These are phyloP conservation scores for Aspergillus floridensis DNA, from an alignment of 2,329 filamentous ascomycete genomes.

Conservation along the genomic window DNA sequence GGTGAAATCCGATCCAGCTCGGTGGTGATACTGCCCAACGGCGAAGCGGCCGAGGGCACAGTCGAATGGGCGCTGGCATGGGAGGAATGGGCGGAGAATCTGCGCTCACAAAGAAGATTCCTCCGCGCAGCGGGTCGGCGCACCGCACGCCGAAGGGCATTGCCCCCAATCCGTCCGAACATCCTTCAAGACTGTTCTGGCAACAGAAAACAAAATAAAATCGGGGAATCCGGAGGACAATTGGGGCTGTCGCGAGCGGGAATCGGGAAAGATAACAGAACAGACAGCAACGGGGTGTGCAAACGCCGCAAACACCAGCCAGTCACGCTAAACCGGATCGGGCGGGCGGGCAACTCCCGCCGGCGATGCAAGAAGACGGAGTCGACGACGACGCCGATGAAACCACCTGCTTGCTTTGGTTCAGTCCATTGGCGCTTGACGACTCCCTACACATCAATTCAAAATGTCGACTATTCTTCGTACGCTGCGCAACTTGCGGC, in stretches of 20 bases:
- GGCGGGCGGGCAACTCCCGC: slow-evolving; percentile 22
- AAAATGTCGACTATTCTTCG: slow-evolving; percentile 88
- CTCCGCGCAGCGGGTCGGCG: slow-evolving; percentile 31
- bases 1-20: slow-evolving; percentile 88
- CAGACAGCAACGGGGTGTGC: slow-evolving; percentile 16
- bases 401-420: slow-evolving; percentile 12
- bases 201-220: not conserved
- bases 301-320: slow-evolving; percentile 37
- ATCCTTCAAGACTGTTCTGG: slow-evolving; percentile 19
- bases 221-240: not conserved
- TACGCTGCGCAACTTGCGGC: slow-evolving; percentile 82
- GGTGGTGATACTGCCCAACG: slow-evolving; percentile 59
- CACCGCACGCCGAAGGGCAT: slow-evolving; percentile 35
- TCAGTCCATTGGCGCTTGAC: not conserved
- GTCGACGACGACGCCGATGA: not conserved
- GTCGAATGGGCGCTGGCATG: slow-evolving; percentile 23
- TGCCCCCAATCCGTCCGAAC: slow-evolving; percentile 41
- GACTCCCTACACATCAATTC: slow-evolving; percentile 27
- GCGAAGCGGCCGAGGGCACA: slow-evolving; percentile 37
- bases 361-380: slow-evolving; percentile 2
- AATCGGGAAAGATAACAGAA: too few species aligned
- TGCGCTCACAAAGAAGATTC: slow-evolving; percentile 34
- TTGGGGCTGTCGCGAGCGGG: not conserved
- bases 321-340: slow-evolving; percentile 25
- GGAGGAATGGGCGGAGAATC: slow-evolving; percentile 36